Base-by-base conservation (phyloP, 2,329 filamentous ascomycete genomes). In the Pseudovirgaria hyperparasitica region DNA sequence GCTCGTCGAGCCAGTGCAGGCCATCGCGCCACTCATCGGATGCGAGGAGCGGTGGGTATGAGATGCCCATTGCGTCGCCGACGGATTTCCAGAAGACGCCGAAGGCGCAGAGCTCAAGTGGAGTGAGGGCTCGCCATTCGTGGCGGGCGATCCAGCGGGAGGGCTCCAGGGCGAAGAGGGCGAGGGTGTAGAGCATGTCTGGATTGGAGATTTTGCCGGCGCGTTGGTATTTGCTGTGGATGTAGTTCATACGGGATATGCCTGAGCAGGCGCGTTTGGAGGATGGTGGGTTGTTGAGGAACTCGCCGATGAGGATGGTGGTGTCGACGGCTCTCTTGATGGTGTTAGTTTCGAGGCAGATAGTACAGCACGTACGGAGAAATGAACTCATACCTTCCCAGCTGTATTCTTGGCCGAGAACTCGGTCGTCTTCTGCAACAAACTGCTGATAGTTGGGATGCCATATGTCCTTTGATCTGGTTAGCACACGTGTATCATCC, bases 81-180 rank as follows among this genome's bases (percentile, higher is more conserved):
- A 82, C 54, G 27, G 63, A 62, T 49, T 79, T 80, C 78, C 77
- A 85, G 41, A 79, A 72, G 1, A 70, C 72, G 10, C 69, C 73
- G 16, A 76, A 51, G 1, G 76, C 78, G 34, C 75, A 79, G 7
- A 60, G 48, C 49, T 86, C 81, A 51, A 85, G 60, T 1, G 76
- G 68, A 10, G 65, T 76, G 13, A 82, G 48, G 4, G 55, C 20
- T 2, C 81, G 67, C 79, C 80, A 87, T 45, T 87, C 82, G 40
- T 72, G 80, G 5, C 55, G 55, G 5, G 62, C 47, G 17, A 79
- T 65, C 60, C 77, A 84, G 9, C 65, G 58, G 16, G 68, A 50
- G 1, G 79, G 76, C 43, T 84, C 73, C 1, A 65, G 57, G 11
- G 78, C 64, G 44, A 82, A 82, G 0, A 82, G 47, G 9, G 62